phyloP scores from a whole-genome alignment of 2,329 filamentous ascomycete species.

The Drechmeria coniospora region DNA sequence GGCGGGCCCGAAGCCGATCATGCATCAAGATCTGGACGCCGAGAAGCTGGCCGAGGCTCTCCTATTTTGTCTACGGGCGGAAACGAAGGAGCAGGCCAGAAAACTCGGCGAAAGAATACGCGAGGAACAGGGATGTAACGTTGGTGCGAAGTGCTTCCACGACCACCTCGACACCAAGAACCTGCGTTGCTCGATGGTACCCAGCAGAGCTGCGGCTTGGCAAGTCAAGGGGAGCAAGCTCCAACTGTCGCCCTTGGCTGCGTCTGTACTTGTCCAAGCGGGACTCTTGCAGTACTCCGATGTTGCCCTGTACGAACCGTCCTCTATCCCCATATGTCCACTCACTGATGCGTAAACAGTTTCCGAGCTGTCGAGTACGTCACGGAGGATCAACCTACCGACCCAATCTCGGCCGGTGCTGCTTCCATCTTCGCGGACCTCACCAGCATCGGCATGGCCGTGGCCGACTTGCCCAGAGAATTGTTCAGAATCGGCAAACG shows the following conservation, averaged over 20 bases:
- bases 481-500: slow-evolving; percentile 28
- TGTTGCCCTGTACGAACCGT: slow-evolving; percentile 64
- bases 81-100: slow-evolving; percentile 39
- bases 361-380: slow-evolving; percentile 50
- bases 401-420: slow-evolving; percentile 64
- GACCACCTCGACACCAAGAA: slow-evolving; percentile 49
- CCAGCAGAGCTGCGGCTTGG: slow-evolving; percentile 59
- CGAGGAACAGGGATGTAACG: slow-evolving; percentile 47
- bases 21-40: slow-evolving; percentile 50
- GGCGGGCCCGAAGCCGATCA: slow-evolving; percentile 56
- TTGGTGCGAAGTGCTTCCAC: slow-evolving; percentile 55
- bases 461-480: slow-evolving; percentile 55
- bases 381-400: slow-evolving; percentile 62
- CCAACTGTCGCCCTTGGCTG: slow-evolving; percentile 56
- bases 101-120: slow-evolving; percentile 50
- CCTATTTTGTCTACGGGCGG: slow-evolving; percentile 39
- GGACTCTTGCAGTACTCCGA: slow-evolving; percentile 52
- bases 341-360: slow-evolving; percentile 15
- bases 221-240: slow-evolving; percentile 52
- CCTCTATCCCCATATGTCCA: slow-evolving; percentile 14
- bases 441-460: slow-evolving; percentile 63
- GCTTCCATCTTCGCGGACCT: slow-evolving; percentile 72
- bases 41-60: slow-evolving; percentile 54
- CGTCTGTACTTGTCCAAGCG: slow-evolving; percentile 49
- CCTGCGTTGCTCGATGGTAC: slow-evolving; percentile 55